Evolutionary conservation across 305 asterid genomes (phyloP).

Genomic region (Stenogyne calaminthoides): DNA sequence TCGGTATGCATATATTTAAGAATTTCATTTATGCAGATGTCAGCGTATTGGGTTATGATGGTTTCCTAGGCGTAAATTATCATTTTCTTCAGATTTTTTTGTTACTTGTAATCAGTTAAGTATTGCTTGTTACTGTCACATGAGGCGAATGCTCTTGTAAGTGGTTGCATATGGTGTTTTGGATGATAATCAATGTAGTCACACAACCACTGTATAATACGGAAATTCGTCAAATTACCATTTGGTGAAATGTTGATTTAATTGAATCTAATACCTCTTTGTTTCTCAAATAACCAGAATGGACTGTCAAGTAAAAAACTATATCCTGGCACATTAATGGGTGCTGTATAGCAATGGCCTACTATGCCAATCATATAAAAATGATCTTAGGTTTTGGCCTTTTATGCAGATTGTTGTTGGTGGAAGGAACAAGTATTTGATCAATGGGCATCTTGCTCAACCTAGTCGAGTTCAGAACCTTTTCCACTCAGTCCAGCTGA

Average conservation of each 20-base stretch:
- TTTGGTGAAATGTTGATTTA: not conserved
- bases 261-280: not conserved
- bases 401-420: conserved; percentile 91
- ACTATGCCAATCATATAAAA: not conserved
- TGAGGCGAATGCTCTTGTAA: not conserved
- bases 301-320: not conserved
- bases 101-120: not conserved
- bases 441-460: conserved; percentile 99
- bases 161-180: not conserved
- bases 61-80: not conserved
- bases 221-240: too few relatives aligned
- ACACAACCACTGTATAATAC: not conserved
- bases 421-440: conserved; percentile 96
- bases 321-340: not conserved
- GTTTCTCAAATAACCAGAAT: not conserved
- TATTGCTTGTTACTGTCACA: not conserved
- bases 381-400: not conserved
- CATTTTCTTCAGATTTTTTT: not conserved
- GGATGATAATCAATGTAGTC: not conserved
- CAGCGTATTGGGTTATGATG: not conserved
- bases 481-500: conserved; percentile 97
- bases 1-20: not conserved
- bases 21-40: not conserved
- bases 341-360: not conserved
- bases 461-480: conserved; percentile 98